A percentile compares a stretch with the other conserved stretches of the same genome.
These are phyloP conservation scores for grape (Vitis vinifera) DNA, from an alignment of 164 flowering plant genomes.

Conservation along the genomic window ASM3070453v1 NC_081822.1:3953501-3954000, in stretches of 20 bases:
- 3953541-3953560: neutral
- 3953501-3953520: too few relatives aligned
- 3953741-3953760: slow-evolving; percentile 34
- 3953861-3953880: too few relatives aligned
- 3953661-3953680: slow-evolving; percentile 25
- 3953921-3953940: slow-evolving; percentile 91
- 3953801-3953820: neutral
- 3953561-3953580: neutral
- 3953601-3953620: neutral
- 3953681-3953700: slow-evolving; percentile 19
- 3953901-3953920: slow-evolving; percentile 31
- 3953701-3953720: slow-evolving; percentile 19
- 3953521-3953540: too few relatives aligned
- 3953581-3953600: neutral
- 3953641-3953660: slow-evolving; percentile 21
- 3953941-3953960: slow-evolving; percentile 44
- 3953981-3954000: slow-evolving; percentile 45
- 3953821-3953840: too few relatives aligned
- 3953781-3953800: slow-evolving; percentile 71
- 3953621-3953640: slow-evolving; percentile 26
- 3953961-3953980: slow-evolving; percentile 36
- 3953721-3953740: slow-evolving; percentile 38
- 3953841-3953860: too few relatives aligned
- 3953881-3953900: neutral
- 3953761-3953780: slow-evolving; percentile 76